Conservation (phyloP, 805 yeast species). For the Clavispora carvajalis region DNA sequence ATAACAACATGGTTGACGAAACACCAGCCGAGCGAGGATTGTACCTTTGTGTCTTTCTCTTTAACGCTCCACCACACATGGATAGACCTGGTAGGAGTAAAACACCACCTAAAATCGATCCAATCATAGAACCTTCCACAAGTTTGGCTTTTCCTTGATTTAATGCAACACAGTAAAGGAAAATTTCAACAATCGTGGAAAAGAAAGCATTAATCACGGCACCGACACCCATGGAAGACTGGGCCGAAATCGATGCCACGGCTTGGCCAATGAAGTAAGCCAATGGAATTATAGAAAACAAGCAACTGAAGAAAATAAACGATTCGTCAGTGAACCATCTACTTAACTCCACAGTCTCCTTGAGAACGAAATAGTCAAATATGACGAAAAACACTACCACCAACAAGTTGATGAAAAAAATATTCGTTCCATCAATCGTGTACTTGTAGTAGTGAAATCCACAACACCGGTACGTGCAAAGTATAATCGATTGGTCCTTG, state of each 20-base stretch:
- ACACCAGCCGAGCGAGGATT: slow-evolving; percentile 97
- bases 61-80: slow-evolving; percentile 96
- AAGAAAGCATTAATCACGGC: slow-evolving; percentile 97
- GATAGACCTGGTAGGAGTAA: slow-evolving; percentile 87
- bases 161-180: slow-evolving; percentile 86
- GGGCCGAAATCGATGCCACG: slow-evolving; percentile 98
- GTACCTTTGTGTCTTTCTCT: slow-evolving; percentile 87
- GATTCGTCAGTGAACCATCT: slow-evolving; percentile 54
- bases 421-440: slow-evolving; percentile 94
- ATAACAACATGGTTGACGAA: slow-evolving; percentile 89
- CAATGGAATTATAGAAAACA: slow-evolving; percentile 82
- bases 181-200: slow-evolving; percentile 92
- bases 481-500: slow-evolving; percentile 56
- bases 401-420: slow-evolving; percentile 81
- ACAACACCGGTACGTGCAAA: slow-evolving; percentile 88
- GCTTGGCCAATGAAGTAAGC: slow-evolving; percentile 98
- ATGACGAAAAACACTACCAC: slow-evolving; percentile 78
- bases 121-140: slow-evolving; percentile 95
- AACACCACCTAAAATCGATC: slow-evolving; percentile 90
- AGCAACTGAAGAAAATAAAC: slow-evolving; percentile 65
- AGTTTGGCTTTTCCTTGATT: slow-evolving; percentile 77
- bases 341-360: slow-evolving; percentile 35
- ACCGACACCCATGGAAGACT: slow-evolving; percentile 97
- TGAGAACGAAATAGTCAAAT: slow-evolving; percentile 63
- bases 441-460: slow-evolving; percentile 93